Conservation (phyloP, 345 rosid species). For the Salix brachista region DNA sequence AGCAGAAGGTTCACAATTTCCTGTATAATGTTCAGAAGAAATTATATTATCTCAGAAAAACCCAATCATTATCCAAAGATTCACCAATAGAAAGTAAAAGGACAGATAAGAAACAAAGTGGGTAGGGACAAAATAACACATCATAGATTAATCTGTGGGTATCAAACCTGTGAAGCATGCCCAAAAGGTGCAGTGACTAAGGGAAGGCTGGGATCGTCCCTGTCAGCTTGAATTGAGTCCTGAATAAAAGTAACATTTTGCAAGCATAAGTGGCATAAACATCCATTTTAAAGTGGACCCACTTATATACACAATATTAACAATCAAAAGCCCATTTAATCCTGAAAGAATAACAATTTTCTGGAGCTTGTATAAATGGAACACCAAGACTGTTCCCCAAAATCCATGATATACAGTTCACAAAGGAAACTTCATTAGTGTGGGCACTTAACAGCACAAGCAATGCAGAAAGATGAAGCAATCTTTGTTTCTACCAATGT, state of each 20-base stretch:
- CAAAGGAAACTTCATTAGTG: background rate
- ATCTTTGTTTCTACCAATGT: background rate
- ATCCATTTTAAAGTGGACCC: background rate
- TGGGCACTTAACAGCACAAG: background rate
- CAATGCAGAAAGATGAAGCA: background rate
- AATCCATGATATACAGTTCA: no score
- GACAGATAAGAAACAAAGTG: background rate
- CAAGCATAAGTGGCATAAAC: background rate
- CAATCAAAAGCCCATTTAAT: no score
- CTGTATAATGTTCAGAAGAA: conserved; percentile 37
- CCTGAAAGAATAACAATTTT: no score
- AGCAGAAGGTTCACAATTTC: conserved; percentile 92
- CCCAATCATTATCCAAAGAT: conserved; percentile 1
- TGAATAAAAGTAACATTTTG: conserved; percentile 18
- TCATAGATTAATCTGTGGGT: conserved; percentile 3
- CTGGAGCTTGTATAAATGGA: no score
- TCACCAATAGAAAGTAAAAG: background rate
- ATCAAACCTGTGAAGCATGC: conserved; percentile 93
- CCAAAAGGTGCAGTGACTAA: conserved; percentile 98
- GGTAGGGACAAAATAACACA: background rate
- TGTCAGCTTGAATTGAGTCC: conserved; percentile 88
- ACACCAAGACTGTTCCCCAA: no score
- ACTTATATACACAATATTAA: background rate
- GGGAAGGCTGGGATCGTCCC: conserved; percentile 90
- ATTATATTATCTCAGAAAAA: conserved; percentile 3